These are phyloP conservation scores for Clonostachys rhizophaga DNA, from an alignment of 2,329 filamentous ascomycete genomes.

Conservation along the genomic window DNA sequence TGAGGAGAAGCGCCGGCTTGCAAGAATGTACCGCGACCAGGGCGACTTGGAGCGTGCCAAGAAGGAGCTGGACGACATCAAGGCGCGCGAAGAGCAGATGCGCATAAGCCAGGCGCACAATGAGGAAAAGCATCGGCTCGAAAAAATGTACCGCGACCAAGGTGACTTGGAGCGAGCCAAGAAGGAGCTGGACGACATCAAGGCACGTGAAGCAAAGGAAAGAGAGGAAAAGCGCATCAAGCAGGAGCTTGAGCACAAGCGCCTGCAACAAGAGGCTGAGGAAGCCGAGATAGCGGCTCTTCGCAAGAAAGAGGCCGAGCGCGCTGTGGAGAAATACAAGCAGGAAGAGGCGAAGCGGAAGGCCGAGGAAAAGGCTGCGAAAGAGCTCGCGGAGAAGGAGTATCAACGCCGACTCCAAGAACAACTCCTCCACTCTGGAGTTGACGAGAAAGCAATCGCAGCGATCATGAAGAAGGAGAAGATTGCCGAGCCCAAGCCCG, in stretches of 20 bases:
- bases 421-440: constrained; percentile 51
- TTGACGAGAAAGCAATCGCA: constrained; percentile 53
- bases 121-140: neutral
- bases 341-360: constrained; percentile 35
- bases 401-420: constrained; percentile 52
- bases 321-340: constrained; percentile 50
- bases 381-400: constrained; percentile 44
- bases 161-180: constrained; percentile 45
- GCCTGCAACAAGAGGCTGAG: constrained; percentile 39
- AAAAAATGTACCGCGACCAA: constrained; percentile 35
- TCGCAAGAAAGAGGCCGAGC: constrained; percentile 40
- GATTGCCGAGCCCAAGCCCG: constrained; percentile 18
- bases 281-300: constrained; percentile 33
- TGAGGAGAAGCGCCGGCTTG: constrained; percentile 22
- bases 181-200: constrained; percentile 41
- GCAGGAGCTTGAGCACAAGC: constrained; percentile 44
- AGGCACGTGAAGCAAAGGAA: constrained; percentile 36
- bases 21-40: constrained; percentile 34
- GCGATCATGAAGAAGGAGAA: constrained; percentile 56
- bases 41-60: constrained; percentile 45
- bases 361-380: constrained; percentile 39
- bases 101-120: constrained; percentile 23
- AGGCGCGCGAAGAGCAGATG: constrained; percentile 38
- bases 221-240: constrained; percentile 46
- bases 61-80: constrained; percentile 41